Percentiles rank a stretch among this genome's conserved stretches.
phyloP scores from a whole-genome alignment of 2,329 filamentous ascomycete species.

The Exophiala viscosa region DNA sequence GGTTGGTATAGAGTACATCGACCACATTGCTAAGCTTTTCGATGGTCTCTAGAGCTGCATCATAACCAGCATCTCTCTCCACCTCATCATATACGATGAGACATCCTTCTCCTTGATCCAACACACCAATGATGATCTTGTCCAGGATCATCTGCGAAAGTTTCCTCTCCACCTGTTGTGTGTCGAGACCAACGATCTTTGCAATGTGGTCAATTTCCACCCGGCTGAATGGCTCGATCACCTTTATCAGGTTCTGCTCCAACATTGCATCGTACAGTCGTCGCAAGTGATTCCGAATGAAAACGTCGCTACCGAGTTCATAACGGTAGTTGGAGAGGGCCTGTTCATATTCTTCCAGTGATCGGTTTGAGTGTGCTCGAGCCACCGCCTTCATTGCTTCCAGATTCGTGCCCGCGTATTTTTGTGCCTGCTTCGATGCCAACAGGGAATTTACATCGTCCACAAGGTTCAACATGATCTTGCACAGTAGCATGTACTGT shows the following conservation, averaged over 20 bases:
- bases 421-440: constrained; percentile 91
- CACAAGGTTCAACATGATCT: constrained; percentile 97
- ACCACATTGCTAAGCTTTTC: constrained; percentile 97
- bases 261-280: constrained; percentile 97
- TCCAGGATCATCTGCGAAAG: constrained; percentile 99
- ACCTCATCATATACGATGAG: constrained; percentile 97
- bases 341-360: constrained; percentile 93
- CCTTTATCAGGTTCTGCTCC: constrained; percentile 99
- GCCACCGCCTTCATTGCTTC: constrained; percentile 99
- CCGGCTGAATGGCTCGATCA: constrained; percentile 96
- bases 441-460: constrained; percentile 96
- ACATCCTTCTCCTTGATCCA: constrained; percentile 96
- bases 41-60: constrained; percentile 88
- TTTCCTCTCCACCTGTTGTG: constrained; percentile 95
- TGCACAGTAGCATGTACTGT: constrained; percentile 99
- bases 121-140: constrained; percentile 95
- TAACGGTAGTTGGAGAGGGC: constrained; percentile 86
- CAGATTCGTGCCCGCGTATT: constrained; percentile 91
- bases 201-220: constrained; percentile 97
- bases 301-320: constrained; percentile 89
- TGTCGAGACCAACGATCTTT: constrained; percentile 95
- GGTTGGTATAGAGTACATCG: constrained; percentile 95
- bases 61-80: constrained; percentile 87
- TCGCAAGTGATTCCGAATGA: constrained; percentile 94
- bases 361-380: constrained; percentile 89